Evolutionary conservation across 1,284 basidiomycete genomes (phyloP), one percentile per base, ranked within the genome.

Genomic region (Thecaphora thlaspeos): DNA sequence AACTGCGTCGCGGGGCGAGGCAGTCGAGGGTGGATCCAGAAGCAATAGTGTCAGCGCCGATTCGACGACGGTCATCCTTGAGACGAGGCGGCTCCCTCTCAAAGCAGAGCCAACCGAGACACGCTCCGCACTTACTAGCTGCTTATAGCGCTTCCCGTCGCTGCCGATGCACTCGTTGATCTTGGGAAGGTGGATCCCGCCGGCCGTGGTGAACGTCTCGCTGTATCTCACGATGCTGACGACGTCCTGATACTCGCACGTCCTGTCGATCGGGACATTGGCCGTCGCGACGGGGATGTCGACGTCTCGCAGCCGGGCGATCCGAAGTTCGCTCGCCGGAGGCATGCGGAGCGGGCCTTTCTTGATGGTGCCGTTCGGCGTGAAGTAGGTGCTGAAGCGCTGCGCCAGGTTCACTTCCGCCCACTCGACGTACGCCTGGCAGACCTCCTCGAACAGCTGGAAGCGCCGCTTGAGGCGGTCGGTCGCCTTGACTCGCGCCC

Each of bases 171-270:
- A 95, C 2, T 76, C 79, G 50, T 81, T 85, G 62, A 94, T 87
- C 77, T 96, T 96, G 0, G 94, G 94, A 28, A 86, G 50, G 73
- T 89, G 90, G 12, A 88, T 63, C 3, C 94, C 94, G 15, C 91
- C 91, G 0, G 89, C 87, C 0, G 83, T 84, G 1, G 78, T 78
- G 75, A 86, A 98, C 14, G 51, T 55, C 19, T 61, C 60, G 1
- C 69, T 80, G 1, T 78, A 53, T 1, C 85, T 82, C 68, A 88
- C 94, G 37, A 82, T 78, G 1, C 80, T 71, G 49, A 97, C 85
- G 78, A 85, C 88, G 19, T 68, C 64, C 36, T 76, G 63, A 18
- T 86, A 73, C 22, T 44, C 28, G 67, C 86, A 79, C 0, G 86
- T 86, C 1, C 82, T 80, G 74, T 95, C 91, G 26, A 95, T 79